Base-by-base conservation (phyloP, 2,329 filamentous ascomycete species). In the Arachnomyces sp. region DNA sequence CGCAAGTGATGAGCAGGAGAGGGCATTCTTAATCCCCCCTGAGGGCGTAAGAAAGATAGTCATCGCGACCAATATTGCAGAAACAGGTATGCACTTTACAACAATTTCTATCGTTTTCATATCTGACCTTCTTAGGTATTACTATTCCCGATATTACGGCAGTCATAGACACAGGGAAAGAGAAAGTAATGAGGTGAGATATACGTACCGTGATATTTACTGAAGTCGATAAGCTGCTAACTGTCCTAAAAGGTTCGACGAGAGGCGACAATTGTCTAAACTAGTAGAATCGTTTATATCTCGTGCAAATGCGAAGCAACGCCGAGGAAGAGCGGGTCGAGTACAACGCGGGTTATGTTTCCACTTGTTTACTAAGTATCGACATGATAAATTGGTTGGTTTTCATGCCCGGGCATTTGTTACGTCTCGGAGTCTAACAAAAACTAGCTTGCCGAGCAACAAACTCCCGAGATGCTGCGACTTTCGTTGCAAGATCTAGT, bases 121-220 rank as follows among this genome's bases (percentile, higher is more conserved):
- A 34, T 28, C 36, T 53, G 39, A 48, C 35, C 13, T 28, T 8
- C 13, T 17, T 28, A 58, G 57, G 58, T 68, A 94, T 98, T 56
- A 98, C 92, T 0, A 98, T 98, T 49, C 92, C 92, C 1, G 92
- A 98, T 58, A 86, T 98, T 20, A 96, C 92, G 0, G 94, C 89
- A 52, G 92, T 98, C 34, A 84, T 98, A 43, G 92, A 98, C 60
- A 89, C 88, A 1, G 92, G 92, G 42, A 96, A 94, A 62, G 90
- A 96, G 63, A 88, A 93, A 49, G 90, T 94, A 62, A 95, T 95
- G 90, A 74, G 63, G 55, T 64, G 47, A 18, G 41, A 42, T 39
- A 30, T 46, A 43, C 20, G 33, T 30, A 28, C 25, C 5, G 15
- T 25, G 20, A 31, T 5, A 11, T 38, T 25, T n/a, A 33, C 34